Evolutionary conservation across 495 filamentous ascomycete genomes (phyloP).

Genomic region (Thozetella sp.): DNA sequence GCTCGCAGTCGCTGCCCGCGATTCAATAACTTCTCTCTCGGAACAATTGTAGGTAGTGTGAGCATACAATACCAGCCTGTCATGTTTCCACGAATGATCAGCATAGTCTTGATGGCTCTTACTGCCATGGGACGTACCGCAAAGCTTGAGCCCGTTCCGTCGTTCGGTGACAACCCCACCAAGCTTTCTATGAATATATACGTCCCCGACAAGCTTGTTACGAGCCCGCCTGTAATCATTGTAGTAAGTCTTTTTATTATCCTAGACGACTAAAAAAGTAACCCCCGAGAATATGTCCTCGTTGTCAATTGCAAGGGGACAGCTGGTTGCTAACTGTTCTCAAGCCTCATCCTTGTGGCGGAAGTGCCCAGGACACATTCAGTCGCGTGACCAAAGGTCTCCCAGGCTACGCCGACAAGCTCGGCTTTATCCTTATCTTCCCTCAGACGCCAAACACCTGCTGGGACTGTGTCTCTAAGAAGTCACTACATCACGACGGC

Average conservation of each 20-base stretch:
- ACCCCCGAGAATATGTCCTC: too few relatives aligned
- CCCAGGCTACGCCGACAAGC: constrained; percentile 2
- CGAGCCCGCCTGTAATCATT: constrained; percentile 12
- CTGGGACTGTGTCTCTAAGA: constrained; percentile 46
- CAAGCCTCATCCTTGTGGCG: constrained; percentile 17
- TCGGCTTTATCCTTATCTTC: constrained; percentile 1
- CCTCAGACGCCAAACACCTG: constrained; percentile 29
- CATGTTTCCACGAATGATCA: too few relatives aligned
- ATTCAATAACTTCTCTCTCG: too few relatives aligned
- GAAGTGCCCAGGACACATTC: constrained; percentile 8
- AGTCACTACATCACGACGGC: constrained; percentile 48
- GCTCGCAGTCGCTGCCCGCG: too few relatives aligned
- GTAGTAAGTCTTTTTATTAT: constrained; percentile 9
- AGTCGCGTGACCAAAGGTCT: constrained; percentile 1
- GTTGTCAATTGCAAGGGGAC: too few relatives aligned
- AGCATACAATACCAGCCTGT: too few relatives aligned
- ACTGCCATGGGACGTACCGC: neutral
- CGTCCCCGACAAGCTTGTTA: constrained; percentile 15
- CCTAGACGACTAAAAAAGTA: too few relatives aligned
- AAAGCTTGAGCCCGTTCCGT: neutral
- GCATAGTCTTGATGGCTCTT: too few relatives aligned
- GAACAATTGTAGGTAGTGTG: too few relatives aligned
- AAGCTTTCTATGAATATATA: constrained; percentile 18
- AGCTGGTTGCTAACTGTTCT: neutral
- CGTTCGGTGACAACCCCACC: constrained; percentile 14